Evolutionary conservation across 352 stramenopile genomes (phyloP), one percentile per base, ranked within the genome.

Genomic region (Phytophthora vignae): DNA sequence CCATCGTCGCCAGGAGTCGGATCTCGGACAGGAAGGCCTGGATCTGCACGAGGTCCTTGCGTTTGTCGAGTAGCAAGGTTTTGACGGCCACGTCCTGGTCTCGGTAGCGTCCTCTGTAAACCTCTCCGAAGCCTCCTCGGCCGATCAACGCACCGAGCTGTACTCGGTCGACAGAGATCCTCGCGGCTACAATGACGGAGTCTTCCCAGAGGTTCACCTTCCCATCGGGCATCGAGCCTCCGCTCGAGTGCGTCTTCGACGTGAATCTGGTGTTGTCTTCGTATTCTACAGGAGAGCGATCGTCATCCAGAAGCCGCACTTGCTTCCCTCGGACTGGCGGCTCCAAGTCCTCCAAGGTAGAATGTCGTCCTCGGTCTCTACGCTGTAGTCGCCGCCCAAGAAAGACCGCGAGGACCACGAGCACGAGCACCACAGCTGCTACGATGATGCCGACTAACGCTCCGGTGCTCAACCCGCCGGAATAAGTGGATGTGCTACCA

Each of bases 101-200:
- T 10, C 65, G 19, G 38, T 74, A 80, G 2, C n/a, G 50, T 6
- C 68, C 73, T 46, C 17, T 19, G 52, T 74, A 80, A 6, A 80
- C 67, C 19, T 77, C 73, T 11, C 72, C 67, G 40, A 71, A 79
- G 5, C 67, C 68, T 49, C 72, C 67, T n/a, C 64, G 38, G 33
- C 40, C 48, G 17, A 69, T 21, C 9, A 74, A 36, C 4, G 15
- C 15, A 1, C 29, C 17, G 15, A 64, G 10, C 15, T 29, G 17
- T 11, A 74, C 17, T 8, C 68, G 58, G 17, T 71, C 67, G 48
- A 65, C 49, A 31, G 67, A 59, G 56, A 73, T 73, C 2, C 63
- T 44, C 19, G 55, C 17, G 11, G 29, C 60, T 5, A 53, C 21
- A 22, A 64, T 55, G 10, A 55, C 44, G 27, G 55, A 8, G 29